These are phyloP conservation scores for Tolypocladium pustulatum DNA, from an alignment of 2,329 filamentous ascomycete species.

Conservation along the genomic window DNA sequence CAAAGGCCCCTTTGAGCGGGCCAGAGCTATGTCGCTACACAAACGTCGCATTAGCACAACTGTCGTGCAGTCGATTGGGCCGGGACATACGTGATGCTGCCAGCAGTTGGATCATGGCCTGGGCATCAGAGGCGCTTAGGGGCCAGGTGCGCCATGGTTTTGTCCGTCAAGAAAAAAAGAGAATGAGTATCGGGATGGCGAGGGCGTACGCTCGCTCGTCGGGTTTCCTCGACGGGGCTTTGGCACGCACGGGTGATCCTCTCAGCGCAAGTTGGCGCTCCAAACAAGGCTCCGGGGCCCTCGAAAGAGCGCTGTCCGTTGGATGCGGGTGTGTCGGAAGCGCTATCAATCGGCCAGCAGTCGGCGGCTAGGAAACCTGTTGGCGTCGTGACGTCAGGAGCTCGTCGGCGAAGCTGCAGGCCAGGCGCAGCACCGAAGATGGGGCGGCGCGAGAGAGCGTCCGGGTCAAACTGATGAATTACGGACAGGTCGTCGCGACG, in stretches of 20 bases:
- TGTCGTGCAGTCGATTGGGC: neutral
- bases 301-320: neutral
- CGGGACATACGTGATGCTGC: neutral
- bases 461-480: neutral
- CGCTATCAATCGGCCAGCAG: neutral
- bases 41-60: neutral
- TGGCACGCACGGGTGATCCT: neutral
- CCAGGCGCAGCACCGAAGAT: neutral
- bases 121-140: neutral
- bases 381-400: neutral
- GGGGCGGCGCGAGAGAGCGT: neutral
- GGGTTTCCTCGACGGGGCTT: neutral
- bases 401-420: neutral
- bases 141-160: neutral
- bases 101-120: neutral
- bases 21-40: constrained; percentile 1
- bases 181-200: neutral
- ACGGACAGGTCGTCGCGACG: neutral
- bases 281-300: neutral
- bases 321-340: neutral
- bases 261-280: neutral
- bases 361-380: neutral
- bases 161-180: neutral
- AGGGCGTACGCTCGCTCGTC: neutral
- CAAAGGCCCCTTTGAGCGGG: neutral